Evolutionary conservation across 306 rosid species (phyloP), one percentile per base, ranked within the genome.

Genomic region (Arachis stenosperma): DNA sequence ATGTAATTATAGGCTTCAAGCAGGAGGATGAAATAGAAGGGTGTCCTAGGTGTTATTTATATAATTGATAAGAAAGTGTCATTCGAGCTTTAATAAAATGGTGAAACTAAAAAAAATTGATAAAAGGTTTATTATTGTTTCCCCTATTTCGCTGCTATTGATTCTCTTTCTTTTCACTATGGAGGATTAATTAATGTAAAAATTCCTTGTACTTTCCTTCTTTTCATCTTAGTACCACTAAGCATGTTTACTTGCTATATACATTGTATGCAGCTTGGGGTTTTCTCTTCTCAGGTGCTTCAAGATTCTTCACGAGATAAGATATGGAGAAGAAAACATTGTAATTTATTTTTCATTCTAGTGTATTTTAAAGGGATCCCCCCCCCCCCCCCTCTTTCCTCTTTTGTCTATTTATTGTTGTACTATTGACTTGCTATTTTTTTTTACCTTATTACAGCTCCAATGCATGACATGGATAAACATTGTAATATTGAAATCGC

Each of bases 241-340:
- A 53, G 37, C 73, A 48, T 74, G 56, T 87, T 86, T 75, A 79
- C 83, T 66, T 78, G 36, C 46, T 80, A 36, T 73, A n/a, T 71
- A 30, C 46, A 61, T 70, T 88, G 75, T 81, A 76, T 48, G 65
- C 90, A 94, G 99, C 99, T 94, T 83, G 98, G 99, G 84, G 93
- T 90, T 81, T 94, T 94, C 90, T 94, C 99, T 75, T 94, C 99
- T 79, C 99, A 91, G 82, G 91, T 94, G 82, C 88, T 94, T 88
- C 99, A 88, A 86, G 99, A 94, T 51, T 89, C 97, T 81, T 89
- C 97, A 0, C 87, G 90, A 51, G 93, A 94, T 73, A 89, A 86
- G 75, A 84, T 84, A 70, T 85, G 96, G 99, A 94, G 85, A 81
- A 87, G 88, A 82, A 94, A 88, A 30, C 90, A 86, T 44, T 94